These are phyloP conservation scores for Fusarium nelsonii DNA, from an alignment of 2,329 filamentous ascomycete species.

Conservation along the genomic window DNA sequence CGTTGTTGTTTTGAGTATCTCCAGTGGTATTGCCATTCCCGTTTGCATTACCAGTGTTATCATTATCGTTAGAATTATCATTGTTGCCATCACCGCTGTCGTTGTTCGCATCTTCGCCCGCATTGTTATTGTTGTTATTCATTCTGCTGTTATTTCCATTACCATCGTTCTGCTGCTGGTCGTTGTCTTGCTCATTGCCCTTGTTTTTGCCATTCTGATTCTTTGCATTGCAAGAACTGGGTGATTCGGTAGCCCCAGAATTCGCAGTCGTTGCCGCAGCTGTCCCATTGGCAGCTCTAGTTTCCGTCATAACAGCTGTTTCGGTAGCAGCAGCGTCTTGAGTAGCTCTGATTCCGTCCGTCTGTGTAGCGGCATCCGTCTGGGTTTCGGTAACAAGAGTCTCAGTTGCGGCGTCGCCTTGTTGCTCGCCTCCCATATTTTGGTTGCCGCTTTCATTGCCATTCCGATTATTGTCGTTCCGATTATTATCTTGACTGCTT, in stretches of 20 bases:
- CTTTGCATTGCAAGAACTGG: not conserved
- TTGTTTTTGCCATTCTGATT: not conserved
- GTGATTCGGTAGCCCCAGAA: not conserved
- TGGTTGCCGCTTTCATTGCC: not conserved
- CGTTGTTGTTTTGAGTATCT: not conserved
- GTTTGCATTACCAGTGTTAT: not conserved
- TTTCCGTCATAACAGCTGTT: not conserved
- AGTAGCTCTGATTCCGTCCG: not conserved
- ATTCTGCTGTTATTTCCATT: not conserved
- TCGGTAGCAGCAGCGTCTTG: conserved; percentile 2
- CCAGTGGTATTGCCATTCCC: not conserved
- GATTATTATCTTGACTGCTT: not conserved
- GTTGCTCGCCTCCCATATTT: not conserved
- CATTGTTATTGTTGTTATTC: not conserved
- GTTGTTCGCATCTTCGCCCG: not conserved
- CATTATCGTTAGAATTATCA: not conserved
- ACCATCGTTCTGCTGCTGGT: not conserved
- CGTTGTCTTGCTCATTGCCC: not conserved
- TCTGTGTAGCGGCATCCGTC: not conserved
- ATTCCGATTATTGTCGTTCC: not conserved
- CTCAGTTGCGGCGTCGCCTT: not conserved
- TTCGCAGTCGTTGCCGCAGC: not conserved
- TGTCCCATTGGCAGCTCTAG: not conserved
- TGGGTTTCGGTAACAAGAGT: not conserved
- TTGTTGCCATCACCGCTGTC: not conserved